Conservation (phyloP, 129 eudicot genomes). For the Gnaphalium uliginosum region DNA sequence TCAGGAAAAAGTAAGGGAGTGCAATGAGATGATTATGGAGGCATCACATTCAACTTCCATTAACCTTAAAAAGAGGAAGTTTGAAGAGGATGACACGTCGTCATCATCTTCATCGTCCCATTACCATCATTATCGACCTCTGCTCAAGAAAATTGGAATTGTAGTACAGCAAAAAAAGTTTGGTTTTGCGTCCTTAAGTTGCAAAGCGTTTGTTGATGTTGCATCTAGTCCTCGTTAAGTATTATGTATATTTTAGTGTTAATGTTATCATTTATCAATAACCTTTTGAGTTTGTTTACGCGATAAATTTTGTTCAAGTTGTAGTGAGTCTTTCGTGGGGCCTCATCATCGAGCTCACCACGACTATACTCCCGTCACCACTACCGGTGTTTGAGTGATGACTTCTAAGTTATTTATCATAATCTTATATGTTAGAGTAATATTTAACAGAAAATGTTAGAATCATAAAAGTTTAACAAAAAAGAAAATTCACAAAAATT, state of each 20-base stretch:
- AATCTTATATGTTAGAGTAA: no score
- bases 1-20: slow-evolving; percentile 64
- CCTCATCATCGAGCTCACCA: neutral
- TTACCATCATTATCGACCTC: slow-evolving; percentile 16
- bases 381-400: no score
- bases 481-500: no score
- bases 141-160: slow-evolving; percentile 16
- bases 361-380: neutral
- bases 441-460: no score
- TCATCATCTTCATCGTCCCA: slow-evolving; percentile 1
- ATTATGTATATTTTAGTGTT: neutral
- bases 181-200: slow-evolving; percentile 19
- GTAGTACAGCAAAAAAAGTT: slow-evolving; percentile 1
- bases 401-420: no score
- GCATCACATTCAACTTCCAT: slow-evolving; percentile 21
- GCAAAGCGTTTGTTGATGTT: slow-evolving; percentile 24
- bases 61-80: slow-evolving; percentile 46
- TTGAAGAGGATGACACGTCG: slow-evolving; percentile 26
- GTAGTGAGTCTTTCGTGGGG: neutral
- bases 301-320: neutral
- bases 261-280: slow-evolving; percentile 1
- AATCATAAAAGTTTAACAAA: no score
- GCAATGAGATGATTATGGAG: slow-evolving; percentile 39
- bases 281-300: slow-evolving; percentile 3
- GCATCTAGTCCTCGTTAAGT: slow-evolving; percentile 23